Conservation (phyloP, 176 grass and related monocot genomes). For the Bolboschoenus planiculmis region DNA sequence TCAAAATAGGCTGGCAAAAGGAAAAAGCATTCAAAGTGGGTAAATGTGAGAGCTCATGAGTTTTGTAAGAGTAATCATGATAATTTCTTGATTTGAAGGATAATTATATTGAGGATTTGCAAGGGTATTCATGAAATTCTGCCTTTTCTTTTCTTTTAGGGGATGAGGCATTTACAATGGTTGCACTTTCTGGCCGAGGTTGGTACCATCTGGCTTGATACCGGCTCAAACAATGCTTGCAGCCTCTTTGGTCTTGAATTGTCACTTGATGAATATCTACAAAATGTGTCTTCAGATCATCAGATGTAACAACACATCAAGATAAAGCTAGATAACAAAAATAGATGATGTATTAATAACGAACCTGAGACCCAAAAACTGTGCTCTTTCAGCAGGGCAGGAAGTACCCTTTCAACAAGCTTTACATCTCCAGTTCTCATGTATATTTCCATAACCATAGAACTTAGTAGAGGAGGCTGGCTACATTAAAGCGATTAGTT, state of each 20-base stretch:
- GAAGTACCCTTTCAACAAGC: slow-evolving; percentile 48
- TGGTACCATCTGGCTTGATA: slow-evolving; percentile 89
- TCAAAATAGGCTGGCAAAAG: not conserved
- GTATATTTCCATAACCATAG: slow-evolving; percentile 76
- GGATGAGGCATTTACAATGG: slow-evolving; percentile 38
- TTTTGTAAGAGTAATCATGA: not conserved
- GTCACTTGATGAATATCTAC: slow-evolving; percentile 73
- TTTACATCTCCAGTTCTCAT: slow-evolving; percentile 49
- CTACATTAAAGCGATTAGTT: slow-evolving; percentile 35
- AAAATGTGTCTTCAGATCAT: not conserved
- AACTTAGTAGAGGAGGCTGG: slow-evolving; percentile 85
- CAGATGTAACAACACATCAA: not conserved
- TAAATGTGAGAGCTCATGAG: not conserved
- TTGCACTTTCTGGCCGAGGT: slow-evolving; percentile 88
- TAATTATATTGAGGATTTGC: not conserved
- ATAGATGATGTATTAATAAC: slow-evolving; percentile 17
- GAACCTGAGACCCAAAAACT: slow-evolving; percentile 95
- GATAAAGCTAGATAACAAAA: slow-evolving; percentile 6
- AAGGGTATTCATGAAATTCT: not conserved
- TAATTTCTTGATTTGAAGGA: not conserved
- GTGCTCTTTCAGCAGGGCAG: slow-evolving; percentile 75
- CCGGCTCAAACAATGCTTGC: slow-evolving; percentile 45
- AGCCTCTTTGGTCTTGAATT: slow-evolving; percentile 49
- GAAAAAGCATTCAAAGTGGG: not conserved
- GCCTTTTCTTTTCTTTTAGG: not conserved